Evolutionary conservation across 2,329 filamentous ascomycete genomes (phyloP).

Genomic region (Seiridium unicorne): DNA sequence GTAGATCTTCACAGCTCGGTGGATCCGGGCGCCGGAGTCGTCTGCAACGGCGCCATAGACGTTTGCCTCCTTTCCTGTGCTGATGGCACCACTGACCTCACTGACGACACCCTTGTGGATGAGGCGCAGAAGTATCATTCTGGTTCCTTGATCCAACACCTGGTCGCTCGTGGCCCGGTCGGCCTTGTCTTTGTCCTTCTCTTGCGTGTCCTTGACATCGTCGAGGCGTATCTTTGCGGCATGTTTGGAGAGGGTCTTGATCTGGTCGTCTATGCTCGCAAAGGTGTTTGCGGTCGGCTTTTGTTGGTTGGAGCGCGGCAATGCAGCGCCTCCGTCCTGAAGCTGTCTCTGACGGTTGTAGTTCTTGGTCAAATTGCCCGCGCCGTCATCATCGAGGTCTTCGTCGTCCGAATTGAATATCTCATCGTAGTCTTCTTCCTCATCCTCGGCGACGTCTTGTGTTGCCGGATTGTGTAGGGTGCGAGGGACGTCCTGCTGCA

Average conservation of each 20-base stretch:
- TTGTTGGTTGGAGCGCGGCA: conserved; percentile 73
- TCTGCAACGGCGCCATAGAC: conserved; percentile 85
- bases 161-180: conserved; percentile 94
- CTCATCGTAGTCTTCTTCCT: conserved; percentile 37
- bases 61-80: conserved; percentile 97
- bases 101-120: conserved; percentile 88
- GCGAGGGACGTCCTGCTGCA: conserved; percentile 24
- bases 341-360: conserved; percentile 82
- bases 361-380: conserved; percentile 75
- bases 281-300: conserved; percentile 78
- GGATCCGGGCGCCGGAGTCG: conserved; percentile 54
- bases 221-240: conserved; percentile 83
- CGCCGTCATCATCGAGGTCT: conserved; percentile 42
- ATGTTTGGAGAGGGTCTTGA: conserved; percentile 79
- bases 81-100: conserved; percentile 92
- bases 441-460: conserved; percentile 26
- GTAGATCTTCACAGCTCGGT: conserved; percentile 96
- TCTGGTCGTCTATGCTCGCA: conserved; percentile 81
- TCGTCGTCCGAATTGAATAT: conserved; percentile 40
- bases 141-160: conserved; percentile 88
- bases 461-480: not conserved
- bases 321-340: conserved; percentile 45
- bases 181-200: conserved; percentile 76
- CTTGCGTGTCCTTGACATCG: conserved; percentile 52
- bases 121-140: conserved; percentile 94